Evolutionary conservation across 768 basidiomycete species (phyloP).

Genomic region (Podaxis sp.): DNA sequence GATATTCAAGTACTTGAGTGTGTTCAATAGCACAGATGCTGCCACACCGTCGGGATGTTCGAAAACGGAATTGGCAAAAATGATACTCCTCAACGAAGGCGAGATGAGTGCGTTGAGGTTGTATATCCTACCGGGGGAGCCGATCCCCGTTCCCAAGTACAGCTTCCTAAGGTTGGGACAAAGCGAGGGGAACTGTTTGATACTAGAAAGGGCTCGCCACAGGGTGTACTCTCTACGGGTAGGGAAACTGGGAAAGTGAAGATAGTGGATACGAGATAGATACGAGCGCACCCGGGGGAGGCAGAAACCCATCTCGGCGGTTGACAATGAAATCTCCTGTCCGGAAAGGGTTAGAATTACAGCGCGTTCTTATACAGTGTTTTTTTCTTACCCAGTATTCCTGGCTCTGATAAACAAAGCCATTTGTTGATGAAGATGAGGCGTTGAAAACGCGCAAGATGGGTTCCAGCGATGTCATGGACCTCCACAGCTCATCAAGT

Average conservation of each 20-base stretch:
- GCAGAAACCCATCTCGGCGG: background rate
- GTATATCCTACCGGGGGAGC: background rate
- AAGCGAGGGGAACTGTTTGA: background rate
- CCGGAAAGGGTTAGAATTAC: background rate
- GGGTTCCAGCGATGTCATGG: background rate
- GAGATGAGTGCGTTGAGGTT: background rate
- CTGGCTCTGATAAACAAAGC: background rate
- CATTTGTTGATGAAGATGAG: background rate
- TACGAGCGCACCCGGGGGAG: background rate
- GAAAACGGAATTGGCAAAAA: background rate
- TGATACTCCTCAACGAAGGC: background rate
- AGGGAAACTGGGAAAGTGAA: background rate
- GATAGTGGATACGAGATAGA: background rate
- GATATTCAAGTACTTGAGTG: background rate
- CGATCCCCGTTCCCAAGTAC: background rate
- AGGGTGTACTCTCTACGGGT: background rate
- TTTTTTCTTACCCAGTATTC: background rate
- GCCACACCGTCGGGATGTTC: background rate
- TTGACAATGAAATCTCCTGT: background rate
- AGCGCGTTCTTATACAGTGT: background rate
- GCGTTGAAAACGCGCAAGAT: background rate
- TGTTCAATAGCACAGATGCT: background rate
- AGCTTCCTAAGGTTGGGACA: background rate
- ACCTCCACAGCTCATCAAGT: conserved; percentile 6
- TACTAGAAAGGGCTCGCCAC: background rate